A percentile compares a stretch with the other conserved stretches of the same genome.
Evolutionary conservation across 495 filamentous ascomycete species (phyloP).

Genomic region (Trichoderma parareesei): DNA sequence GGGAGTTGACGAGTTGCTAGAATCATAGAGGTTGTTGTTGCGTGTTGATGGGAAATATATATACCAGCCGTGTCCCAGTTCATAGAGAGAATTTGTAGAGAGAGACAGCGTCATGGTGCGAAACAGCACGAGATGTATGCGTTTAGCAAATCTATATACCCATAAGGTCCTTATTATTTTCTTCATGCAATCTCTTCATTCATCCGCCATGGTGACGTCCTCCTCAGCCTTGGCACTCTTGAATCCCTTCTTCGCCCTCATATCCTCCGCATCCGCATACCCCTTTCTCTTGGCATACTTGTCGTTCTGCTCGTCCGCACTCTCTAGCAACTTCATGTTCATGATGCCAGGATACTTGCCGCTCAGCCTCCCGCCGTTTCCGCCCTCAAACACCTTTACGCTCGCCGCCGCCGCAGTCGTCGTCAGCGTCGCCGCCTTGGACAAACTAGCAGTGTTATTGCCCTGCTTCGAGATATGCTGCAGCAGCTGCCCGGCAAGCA

Average conservation of each 20-base stretch:
- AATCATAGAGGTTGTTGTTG: neutral
- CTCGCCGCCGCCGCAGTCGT: conserved; percentile 25
- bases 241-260: conserved; percentile 23
- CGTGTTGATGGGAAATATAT: no score
- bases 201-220: neutral
- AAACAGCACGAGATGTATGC: neutral
- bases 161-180: neutral
- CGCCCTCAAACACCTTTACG: conserved; percentile 65
- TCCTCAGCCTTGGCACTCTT: neutral
- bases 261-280: conserved; percentile 35
- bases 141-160: neutral
- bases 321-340: conserved; percentile 53
- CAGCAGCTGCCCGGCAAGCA: conserved; percentile 62
- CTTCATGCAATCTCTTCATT: neutral
- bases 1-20: conserved; percentile 6
- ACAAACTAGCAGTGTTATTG: conserved; percentile 11
- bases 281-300: conserved; percentile 68
- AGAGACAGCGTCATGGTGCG: neutral
- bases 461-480: conserved; percentile 51
- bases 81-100: neutral
- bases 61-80: neutral
- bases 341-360: conserved; percentile 68
- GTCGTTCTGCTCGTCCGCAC: conserved; percentile 66
- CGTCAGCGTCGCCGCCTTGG: conserved; percentile 9
- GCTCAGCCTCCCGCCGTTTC: conserved; percentile 44